Percentiles rank a stretch among this genome's conserved stretches.
Evolutionary conservation across 2,329 filamentous ascomycete genomes (phyloP).

Genomic region (Calonectria crousiana): DNA sequence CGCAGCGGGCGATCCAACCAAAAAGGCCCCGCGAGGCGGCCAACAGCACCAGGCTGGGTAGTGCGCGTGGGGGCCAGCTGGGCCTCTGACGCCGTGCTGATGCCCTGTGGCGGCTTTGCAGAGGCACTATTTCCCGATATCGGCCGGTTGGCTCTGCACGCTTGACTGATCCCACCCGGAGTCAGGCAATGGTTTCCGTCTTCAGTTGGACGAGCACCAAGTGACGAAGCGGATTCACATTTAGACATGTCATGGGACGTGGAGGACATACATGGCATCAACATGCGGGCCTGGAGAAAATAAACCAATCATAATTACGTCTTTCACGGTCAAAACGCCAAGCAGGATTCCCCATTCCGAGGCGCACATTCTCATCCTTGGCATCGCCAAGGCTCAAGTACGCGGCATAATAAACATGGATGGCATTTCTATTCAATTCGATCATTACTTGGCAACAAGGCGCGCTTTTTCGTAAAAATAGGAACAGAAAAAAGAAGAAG

Average conservation of each 20-base stretch:
- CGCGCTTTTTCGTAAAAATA: background rate
- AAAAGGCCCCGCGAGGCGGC: background rate
- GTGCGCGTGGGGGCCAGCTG: background rate
- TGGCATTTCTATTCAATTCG: background rate
- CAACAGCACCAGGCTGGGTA: background rate
- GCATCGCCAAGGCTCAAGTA: background rate
- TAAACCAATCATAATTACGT: background rate
- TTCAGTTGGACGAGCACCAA: background rate
- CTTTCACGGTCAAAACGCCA: background rate
- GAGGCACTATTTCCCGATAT: background rate
- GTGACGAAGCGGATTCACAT: background rate
- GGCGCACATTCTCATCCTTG: background rate
- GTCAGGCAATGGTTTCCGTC: background rate
- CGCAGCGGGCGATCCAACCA: background rate
- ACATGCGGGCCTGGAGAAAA: background rate
- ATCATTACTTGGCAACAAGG: background rate
- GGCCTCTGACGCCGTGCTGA: background rate
- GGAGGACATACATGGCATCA: background rate
- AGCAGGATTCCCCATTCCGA: background rate
- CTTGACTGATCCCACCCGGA: background rate
- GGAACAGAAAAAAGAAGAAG: background rate
- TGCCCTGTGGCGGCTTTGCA: background rate
- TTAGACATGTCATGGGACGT: background rate
- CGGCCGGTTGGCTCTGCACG: background rate
- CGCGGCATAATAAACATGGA: background rate